Conservation (phyloP, 495 filamentous ascomycete species). For the Cercophora sp. region DNA sequence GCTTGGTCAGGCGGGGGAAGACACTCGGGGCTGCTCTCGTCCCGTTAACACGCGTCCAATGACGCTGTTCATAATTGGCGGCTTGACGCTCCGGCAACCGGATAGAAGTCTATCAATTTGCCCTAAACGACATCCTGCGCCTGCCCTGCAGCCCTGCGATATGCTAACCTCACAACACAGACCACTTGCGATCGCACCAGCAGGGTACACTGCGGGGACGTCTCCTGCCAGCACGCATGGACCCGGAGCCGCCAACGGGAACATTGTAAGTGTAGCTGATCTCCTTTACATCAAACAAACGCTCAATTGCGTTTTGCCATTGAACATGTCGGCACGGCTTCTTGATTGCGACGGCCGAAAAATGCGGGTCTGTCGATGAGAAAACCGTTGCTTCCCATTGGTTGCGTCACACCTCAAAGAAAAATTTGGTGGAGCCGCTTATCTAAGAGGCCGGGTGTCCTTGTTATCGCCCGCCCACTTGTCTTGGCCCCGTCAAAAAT, state of each 20-base stretch:
- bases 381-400: conserved; percentile 16
- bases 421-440: conserved; percentile 22
- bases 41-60: too few species aligned
- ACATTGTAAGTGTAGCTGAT: conserved; percentile 59
- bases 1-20: neutral
- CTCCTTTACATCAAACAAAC: conserved; percentile 18
- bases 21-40: too few species aligned
- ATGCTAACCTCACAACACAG: conserved; percentile 13
- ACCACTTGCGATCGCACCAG: conserved; percentile 27
- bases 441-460: conserved; percentile 18
- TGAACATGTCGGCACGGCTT: neutral
- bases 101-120: too few species aligned
- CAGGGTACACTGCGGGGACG: conserved; percentile 52
- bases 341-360: neutral
- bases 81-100: too few species aligned
- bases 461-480: conserved; percentile 18
- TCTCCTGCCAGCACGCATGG: conserved; percentile 59
- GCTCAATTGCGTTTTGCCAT: neutral
- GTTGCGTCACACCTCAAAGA: neutral
- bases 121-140: neutral
- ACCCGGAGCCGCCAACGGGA: conserved; percentile 59
- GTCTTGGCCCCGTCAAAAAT: conserved; percentile 31
- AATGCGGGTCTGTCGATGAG: conserved; percentile 14
- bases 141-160: neutral
- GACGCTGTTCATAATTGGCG: too few species aligned